Evolutionary conservation across 2,329 filamentous ascomycete genomes (phyloP).

Genomic region (Aotearoamyces nothofagi): DNA sequence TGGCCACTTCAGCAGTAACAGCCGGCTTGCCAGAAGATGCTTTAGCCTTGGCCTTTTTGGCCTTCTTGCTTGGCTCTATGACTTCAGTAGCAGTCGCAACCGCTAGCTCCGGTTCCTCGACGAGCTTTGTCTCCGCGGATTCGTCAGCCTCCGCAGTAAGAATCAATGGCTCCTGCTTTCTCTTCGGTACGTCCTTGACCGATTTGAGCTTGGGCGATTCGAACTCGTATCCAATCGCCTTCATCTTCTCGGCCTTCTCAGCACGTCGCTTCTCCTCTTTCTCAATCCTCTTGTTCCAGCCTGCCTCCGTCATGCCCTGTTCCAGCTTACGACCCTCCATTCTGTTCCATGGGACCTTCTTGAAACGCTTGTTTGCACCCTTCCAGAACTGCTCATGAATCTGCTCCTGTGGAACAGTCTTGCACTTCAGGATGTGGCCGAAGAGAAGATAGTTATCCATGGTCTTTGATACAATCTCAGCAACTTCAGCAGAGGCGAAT

Average conservation of each 20-base stretch:
- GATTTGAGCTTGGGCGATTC: constrained; percentile 57
- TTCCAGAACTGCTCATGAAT: constrained; percentile 76
- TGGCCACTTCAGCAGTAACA: constrained; percentile 1
- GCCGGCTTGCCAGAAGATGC: too few relatives aligned
- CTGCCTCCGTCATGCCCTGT: constrained; percentile 54
- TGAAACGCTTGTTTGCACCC: constrained; percentile 81
- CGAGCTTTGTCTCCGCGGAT: constrained; percentile 7
- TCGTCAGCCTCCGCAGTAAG: constrained; percentile 2
- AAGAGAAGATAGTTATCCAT: constrained; percentile 98
- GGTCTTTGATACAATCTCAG: constrained; percentile 81
- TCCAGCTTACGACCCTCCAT: constrained; percentile 65
- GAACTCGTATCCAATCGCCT: constrained; percentile 73
- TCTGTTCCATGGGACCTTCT: constrained; percentile 74
- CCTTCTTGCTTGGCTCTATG: constrained; percentile 24
- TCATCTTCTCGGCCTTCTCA: constrained; percentile 57
- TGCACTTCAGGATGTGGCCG: constrained; percentile 83
- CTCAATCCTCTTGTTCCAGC: constrained; percentile 64
- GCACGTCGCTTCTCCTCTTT: constrained; percentile 58
- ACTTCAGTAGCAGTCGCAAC: constrained; percentile 1
- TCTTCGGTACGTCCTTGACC: constrained; percentile 35
- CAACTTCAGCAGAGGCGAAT: constrained; percentile 63
- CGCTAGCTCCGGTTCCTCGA: constrained; percentile 5
- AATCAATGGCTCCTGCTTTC: too few relatives aligned
- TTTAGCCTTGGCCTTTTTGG: constrained; percentile 20
- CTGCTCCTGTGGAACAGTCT: constrained; percentile 59